Evolutionary conservation across 2,329 filamentous ascomycete genomes (phyloP), one percentile per base, ranked within the genome.

Genomic region (Diaporthe australafricana): DNA sequence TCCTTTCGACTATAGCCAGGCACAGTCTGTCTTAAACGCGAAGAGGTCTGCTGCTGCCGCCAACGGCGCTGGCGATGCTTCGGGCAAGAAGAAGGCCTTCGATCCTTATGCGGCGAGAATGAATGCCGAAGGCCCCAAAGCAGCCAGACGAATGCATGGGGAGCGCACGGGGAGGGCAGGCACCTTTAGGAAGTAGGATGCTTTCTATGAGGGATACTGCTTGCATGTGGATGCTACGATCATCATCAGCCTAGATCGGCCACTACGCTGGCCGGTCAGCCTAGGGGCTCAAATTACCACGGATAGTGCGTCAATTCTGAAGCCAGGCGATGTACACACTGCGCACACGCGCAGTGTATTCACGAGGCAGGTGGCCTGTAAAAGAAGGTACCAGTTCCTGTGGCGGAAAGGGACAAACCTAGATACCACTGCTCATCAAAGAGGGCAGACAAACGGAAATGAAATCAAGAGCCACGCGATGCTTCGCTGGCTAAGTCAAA

Each of bases 121-220:
- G 72, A 76, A 72, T 3, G 76, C 75, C 2, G 77, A 79, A 17
- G 80, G 77, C 8, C 79, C 79, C 40, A 77, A 78, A 75, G 77
- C 77, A 14, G 81, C 77, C 52, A 75, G 80, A 69, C 76, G 76
- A 70, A 76, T 79, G 75, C 78, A 81, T 55, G 75, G 76, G 25
- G 80, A 80, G 60, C 77, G 77, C 77, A 72, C 74, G 32, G 78
- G 79, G 35, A 82, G 81, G 76, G 77, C 79, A 27, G 81, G 81
- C 14, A 82, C 80, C 52, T 86, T 85, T n/a, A 84, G 84, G 76
- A 84, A 83, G 66, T 80, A 70, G 77, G 52, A 5, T 27, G 45
- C 2, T 20, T 14, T 22, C 6, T n/a, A 17, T 20, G 45, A n/a
- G 22, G 27, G 11, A 6, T 40, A 11, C 32, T 27, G 30, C 12